A percentile compares a stretch with the other conserved stretches of the same genome.
Conservation (phyloP, 352 stramenopile species). For the Pythium insidiosum region DNA sequence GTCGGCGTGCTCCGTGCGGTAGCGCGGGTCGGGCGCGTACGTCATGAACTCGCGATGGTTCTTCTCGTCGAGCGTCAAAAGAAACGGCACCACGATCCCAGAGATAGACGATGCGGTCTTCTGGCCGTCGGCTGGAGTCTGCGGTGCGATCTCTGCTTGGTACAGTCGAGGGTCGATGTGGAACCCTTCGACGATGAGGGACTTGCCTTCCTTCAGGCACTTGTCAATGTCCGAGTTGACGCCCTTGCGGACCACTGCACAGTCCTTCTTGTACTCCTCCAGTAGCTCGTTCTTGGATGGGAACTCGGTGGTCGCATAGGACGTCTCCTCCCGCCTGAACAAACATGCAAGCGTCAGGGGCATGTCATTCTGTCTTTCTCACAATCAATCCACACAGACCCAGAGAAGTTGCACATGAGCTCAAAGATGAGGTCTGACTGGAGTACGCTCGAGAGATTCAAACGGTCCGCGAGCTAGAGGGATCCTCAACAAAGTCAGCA, state of each 20-base stretch:
- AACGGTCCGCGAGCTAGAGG: slow-evolving; percentile 63
- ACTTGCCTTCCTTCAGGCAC: slow-evolving; percentile 86
- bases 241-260: slow-evolving; percentile 67
- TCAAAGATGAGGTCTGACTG: slow-evolving; percentile 86
- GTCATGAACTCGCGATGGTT: slow-evolving; percentile 76
- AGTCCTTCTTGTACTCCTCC: slow-evolving; percentile 69
- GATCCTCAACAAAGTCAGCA: too few relatives aligned
- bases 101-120: slow-evolving; percentile 24
- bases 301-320: slow-evolving; percentile 57
- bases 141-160: slow-evolving; percentile 49
- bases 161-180: slow-evolving; percentile 84
- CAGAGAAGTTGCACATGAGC: slow-evolving; percentile 88
- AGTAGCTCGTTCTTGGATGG: slow-evolving; percentile 52
- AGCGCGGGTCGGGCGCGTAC: slow-evolving; percentile 77
- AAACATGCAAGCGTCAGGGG: too few relatives aligned
- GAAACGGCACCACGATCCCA: slow-evolving; percentile 77
- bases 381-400: slow-evolving; percentile 24
- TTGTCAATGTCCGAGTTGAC: slow-evolving; percentile 85
- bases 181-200: slow-evolving; percentile 82
- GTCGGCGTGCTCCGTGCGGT: slow-evolving; percentile 45
- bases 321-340: slow-evolving; percentile 40
- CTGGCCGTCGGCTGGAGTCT: slow-evolving; percentile 16
- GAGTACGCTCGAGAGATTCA: slow-evolving; percentile 83
- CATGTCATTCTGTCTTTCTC: too few relatives aligned
- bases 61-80: slow-evolving; percentile 28